phyloP scores from a whole-genome alignment of 352 stramenopile genomes.

The Thraustochytrium striatum region DNA sequence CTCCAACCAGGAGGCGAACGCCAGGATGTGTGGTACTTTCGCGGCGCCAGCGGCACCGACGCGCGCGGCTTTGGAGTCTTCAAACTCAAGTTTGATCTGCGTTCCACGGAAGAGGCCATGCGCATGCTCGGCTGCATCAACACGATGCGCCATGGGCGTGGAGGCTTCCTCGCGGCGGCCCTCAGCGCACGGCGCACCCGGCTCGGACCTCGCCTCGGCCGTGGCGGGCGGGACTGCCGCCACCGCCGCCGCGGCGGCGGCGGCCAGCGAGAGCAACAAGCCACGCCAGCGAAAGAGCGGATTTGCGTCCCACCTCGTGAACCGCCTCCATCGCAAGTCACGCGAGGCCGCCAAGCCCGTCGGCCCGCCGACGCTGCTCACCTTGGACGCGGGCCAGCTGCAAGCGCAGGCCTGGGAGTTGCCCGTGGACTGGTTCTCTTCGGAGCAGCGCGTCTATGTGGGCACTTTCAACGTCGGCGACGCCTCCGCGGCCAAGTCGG shows the following conservation, averaged over 20 bases:
- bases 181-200: too few species aligned
- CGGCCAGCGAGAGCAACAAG: background rate
- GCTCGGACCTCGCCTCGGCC: too few species aligned
- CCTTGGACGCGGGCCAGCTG: background rate
- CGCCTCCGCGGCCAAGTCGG: background rate
- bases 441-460: constrained; percentile 9
- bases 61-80: background rate
- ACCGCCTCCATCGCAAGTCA: background rate
- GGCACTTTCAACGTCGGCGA: constrained; percentile 45
- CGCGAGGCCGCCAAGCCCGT: background rate
- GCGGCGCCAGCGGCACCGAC: background rate
- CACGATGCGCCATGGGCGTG: background rate
- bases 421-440: background rate
- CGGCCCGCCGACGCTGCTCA: background rate
- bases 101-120: background rate
- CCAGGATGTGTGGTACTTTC: background rate
- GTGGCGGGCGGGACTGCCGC: background rate
- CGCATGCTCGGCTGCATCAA: background rate
- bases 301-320: background rate
- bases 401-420: constrained; percentile 9
- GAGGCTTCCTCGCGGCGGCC: background rate
- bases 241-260: background rate
- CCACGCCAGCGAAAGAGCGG: background rate
- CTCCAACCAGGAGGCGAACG: background rate
- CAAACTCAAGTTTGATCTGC: constrained; percentile 3